Evolutionary conservation across 2,329 filamentous ascomycete genomes (phyloP).

Genomic region (Helotiales sp.): DNA sequence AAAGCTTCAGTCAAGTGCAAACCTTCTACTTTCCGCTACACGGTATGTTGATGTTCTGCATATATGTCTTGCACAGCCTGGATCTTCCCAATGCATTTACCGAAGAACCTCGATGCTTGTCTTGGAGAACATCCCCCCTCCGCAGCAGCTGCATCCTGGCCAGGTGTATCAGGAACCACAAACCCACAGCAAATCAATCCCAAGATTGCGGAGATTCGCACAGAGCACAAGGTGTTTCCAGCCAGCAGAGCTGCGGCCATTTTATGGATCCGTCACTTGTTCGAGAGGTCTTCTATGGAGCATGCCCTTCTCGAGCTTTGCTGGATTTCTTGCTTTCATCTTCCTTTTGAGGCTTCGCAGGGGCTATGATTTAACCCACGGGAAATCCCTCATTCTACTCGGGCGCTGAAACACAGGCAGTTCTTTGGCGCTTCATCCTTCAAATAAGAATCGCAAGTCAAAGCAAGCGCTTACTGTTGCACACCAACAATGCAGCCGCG

Average conservation of each 20-base stretch:
- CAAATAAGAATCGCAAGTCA: neutral
- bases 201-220: neutral
- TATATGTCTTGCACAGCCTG: neutral
- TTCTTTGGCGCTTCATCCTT: neutral
- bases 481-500: neutral
- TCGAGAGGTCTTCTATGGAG: neutral
- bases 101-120: neutral
- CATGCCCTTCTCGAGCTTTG: neutral
- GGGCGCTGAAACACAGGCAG: conserved; percentile 8
- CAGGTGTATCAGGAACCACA: neutral
- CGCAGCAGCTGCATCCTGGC: neutral
- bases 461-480: neutral
- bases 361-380: conserved; percentile 9
- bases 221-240: neutral
- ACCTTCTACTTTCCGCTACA: neutral
- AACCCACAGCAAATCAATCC: neutral
- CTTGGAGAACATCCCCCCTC: neutral
- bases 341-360: conserved; percentile 10
- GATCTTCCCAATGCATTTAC: conserved; percentile 1
- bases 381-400: conserved; percentile 1
- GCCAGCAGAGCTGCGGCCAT: neutral
- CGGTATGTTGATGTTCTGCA: no score
- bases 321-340: neutral
- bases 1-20: neutral
- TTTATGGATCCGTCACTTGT: no score